Conservation (phyloP, 2,329 filamentous ascomycete genomes). For the Pestalotiopsis sp. region DNA sequence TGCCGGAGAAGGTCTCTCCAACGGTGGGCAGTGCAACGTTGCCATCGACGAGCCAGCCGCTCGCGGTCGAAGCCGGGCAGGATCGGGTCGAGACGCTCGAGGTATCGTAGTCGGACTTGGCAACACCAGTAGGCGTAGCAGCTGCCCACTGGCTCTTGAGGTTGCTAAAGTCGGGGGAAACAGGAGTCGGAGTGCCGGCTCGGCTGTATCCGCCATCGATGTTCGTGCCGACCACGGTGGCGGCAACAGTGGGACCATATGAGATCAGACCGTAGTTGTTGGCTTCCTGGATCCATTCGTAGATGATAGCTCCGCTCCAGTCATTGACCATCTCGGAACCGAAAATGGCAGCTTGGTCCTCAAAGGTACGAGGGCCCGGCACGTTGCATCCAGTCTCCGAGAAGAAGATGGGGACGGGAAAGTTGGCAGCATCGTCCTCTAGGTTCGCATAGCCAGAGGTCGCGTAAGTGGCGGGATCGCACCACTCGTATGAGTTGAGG, state of each 20-base stretch:
- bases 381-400: slow-evolving; percentile 85
- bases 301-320: slow-evolving; percentile 78
- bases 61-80: slow-evolving; percentile 69
- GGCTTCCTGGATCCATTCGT: slow-evolving; percentile 85
- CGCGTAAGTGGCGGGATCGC: slow-evolving; percentile 58
- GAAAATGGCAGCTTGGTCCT: slow-evolving; percentile 76
- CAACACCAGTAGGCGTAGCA: slow-evolving; percentile 67
- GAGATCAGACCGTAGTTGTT: slow-evolving; percentile 82
- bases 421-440: slow-evolving; percentile 64
- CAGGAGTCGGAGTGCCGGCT: slow-evolving; percentile 71
- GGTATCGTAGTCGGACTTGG: slow-evolving; percentile 64
- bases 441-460: slow-evolving; percentile 70
- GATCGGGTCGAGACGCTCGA: slow-evolving; percentile 60
- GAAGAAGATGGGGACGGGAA: slow-evolving; percentile 85
- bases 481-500: slow-evolving; percentile 85
- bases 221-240: slow-evolving; percentile 51
- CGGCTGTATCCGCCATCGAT: slow-evolving; percentile 67
- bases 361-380: slow-evolving; percentile 60
- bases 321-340: slow-evolving; percentile 68
- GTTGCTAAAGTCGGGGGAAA: slow-evolving; percentile 76
- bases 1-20: slow-evolving; percentile 49
- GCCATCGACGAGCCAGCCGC: slow-evolving; percentile 72
- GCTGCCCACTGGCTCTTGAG: slow-evolving; percentile 76
- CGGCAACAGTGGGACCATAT: slow-evolving; percentile 64
- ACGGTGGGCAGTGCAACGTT: slow-evolving; percentile 69